phyloP scores from a whole-genome alignment of 2,329 filamentous ascomycete genomes.

The Laburnicola sp. region DNA sequence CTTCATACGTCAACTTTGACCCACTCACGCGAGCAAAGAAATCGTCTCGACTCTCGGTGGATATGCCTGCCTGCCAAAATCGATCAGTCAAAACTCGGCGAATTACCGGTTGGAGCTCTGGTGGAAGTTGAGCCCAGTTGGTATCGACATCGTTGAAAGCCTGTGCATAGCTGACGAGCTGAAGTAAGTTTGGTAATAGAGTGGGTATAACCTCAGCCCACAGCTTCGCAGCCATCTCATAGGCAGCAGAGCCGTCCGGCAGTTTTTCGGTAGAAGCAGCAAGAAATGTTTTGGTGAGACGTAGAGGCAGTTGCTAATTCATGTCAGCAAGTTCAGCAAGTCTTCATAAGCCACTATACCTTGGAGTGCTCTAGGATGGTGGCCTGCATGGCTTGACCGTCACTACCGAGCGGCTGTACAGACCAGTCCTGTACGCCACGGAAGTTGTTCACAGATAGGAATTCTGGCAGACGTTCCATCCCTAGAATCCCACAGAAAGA shows the following conservation, averaged over 20 bases:
- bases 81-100: slow-evolving; percentile 85
- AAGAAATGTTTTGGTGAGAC: slow-evolving; percentile 88
- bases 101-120: slow-evolving; percentile 76
- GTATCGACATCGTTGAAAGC: slow-evolving; percentile 78
- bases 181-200: slow-evolving; percentile 83
- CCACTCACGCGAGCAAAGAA: slow-evolving; percentile 91
- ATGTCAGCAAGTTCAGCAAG: slow-evolving; percentile 33
- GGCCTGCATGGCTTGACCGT: slow-evolving; percentile 75
- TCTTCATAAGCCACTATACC: slow-evolving; percentile 30
- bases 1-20: slow-evolving; percentile 87
- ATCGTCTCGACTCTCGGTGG: slow-evolving; percentile 90
- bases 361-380: slow-evolving; percentile 77
- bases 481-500: slow-evolving; percentile 80
- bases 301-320: slow-evolving; percentile 69
- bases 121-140: slow-evolving; percentile 78
- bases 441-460: slow-evolving; percentile 72
- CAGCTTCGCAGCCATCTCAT: slow-evolving; percentile 74
- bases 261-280: slow-evolving; percentile 89
- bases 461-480: slow-evolving; percentile 77
- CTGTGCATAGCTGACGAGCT: slow-evolving; percentile 86
- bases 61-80: slow-evolving; percentile 98
- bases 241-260: slow-evolving; percentile 71
- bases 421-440: slow-evolving; percentile 84
- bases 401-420: slow-evolving; percentile 71
- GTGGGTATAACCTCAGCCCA: slow-evolving; percentile 82